Evolutionary conservation across 2,329 filamentous ascomycete genomes (phyloP), one percentile per base, ranked within the genome.

Genomic region (Cladophialophora psammophila): DNA sequence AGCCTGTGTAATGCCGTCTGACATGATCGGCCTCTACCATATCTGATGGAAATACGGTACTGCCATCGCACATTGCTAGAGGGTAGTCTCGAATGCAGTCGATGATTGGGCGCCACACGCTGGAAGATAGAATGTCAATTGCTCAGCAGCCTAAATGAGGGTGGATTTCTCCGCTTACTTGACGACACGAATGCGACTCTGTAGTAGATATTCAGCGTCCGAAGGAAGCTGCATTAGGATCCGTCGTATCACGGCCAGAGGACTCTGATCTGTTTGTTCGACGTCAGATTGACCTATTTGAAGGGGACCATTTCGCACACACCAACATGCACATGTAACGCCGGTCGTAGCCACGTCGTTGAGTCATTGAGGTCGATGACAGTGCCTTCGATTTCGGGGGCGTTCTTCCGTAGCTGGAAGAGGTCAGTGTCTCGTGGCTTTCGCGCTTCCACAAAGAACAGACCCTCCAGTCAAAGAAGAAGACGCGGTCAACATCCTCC

Each of bases 391-490:
- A 42, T 15, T n/a, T 58, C 55, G 31, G 26, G 26, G 26, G 26
- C 26, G 26, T 58, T 58, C 10, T 40, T 58, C 32, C 55, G 55
- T 58, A 26, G 26, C 26, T 26, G 3, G 26, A 26, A 26, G 26
- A 2, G 2, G 26, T 26, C 26, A 26, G 26, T 26, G 26, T 26
- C 26, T 3, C 2, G 26, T 26, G 26, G 26, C 26, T 26, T 26
- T 26, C 26, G 3, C 26, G 26, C 3, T 26, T 26, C 26, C 26
- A 26, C 26, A 26, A 26, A 26, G 26, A 26, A 26, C 55, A 31
- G 32, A 58, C 35, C 35, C 55, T 58, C 34, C 55, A 58, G 55
- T 58, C 55, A 40, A 40, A 58, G 55, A 58, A 58, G 18, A 26
- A 58, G 34, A 58, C 55, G 8, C 26, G 34, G n/a, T 38, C 35